Evolutionary conservation across 768 basidiomycete species (phyloP).

Genomic region (Filobasidium floriforme): DNA sequence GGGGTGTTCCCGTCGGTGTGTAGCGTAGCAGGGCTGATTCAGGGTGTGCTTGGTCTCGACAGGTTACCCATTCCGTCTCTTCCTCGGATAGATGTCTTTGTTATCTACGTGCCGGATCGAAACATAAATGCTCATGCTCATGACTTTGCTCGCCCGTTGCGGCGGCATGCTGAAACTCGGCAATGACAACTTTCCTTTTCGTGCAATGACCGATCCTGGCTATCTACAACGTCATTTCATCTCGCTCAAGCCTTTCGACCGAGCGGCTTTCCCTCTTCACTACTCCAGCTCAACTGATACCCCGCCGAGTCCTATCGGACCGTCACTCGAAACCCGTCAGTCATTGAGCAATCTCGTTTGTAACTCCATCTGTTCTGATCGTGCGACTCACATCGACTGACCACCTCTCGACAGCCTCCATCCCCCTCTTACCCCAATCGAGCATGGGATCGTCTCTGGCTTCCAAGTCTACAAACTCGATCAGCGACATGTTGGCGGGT

Average conservation of each 20-base stretch:
- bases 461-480: constrained; percentile 61
- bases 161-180: no score
- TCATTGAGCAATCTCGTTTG: no score
- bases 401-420: constrained; percentile 38
- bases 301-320: constrained; percentile 18
- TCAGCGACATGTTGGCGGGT: constrained; percentile 55
- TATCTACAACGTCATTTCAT: no score
- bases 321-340: no score
- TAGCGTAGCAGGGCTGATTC: background rate
- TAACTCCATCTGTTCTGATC: background rate
- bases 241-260: background rate
- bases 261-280: background rate
- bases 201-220: no score
- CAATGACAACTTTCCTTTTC: no score
- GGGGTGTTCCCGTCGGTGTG: background rate
- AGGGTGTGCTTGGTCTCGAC: background rate
- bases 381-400: constrained; percentile 30
- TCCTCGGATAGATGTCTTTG: constrained; percentile 28
- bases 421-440: constrained; percentile 38
- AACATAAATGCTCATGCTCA: background rate
- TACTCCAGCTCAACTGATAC: constrained; percentile 19
- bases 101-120: background rate
- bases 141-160: no score
- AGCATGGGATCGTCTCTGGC: constrained; percentile 27
- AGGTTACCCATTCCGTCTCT: constrained; percentile 42